Percentiles rank a stretch among this genome's conserved stretches.
phyloP scores from a whole-genome alignment of 1,284 basidiomycete genomes.

The Hemileia vastatrix region DNA sequence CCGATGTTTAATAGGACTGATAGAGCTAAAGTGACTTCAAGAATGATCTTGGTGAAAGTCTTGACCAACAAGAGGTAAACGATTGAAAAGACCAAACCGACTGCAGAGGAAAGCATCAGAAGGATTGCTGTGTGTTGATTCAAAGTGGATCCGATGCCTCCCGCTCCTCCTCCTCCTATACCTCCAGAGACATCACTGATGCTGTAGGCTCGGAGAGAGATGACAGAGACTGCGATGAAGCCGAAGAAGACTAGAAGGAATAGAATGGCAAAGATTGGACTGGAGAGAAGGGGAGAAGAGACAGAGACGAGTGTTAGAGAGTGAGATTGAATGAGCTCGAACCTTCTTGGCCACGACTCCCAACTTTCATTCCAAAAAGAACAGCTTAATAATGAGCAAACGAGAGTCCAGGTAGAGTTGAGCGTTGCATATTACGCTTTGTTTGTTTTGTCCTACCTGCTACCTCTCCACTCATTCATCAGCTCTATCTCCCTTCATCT shows the following conservation, averaged over 20 bases:
- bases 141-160: constrained; percentile 28
- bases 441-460: no score
- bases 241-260: constrained; percentile 34
- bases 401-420: no score
- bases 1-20: constrained; percentile 33
- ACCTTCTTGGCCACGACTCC: no score
- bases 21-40: constrained; percentile 34
- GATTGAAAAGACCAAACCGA: constrained; percentile 31
- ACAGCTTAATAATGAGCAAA: no score
- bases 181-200: constrained; percentile 25
- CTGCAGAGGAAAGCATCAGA: constrained; percentile 33
- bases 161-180: constrained; percentile 10
- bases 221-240: constrained; percentile 35
- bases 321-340: no score
- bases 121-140: constrained; percentile 36
- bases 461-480: no score
- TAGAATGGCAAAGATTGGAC: constrained; percentile 33
- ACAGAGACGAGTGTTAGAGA: no score
- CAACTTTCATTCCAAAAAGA: no score
- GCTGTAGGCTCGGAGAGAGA: constrained; percentile 31
- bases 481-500: no score
- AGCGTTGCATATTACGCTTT: no score
- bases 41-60: constrained; percentile 34
- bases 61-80: constrained; percentile 36
- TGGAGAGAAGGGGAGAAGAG: no score